Percentiles rank a stretch among this genome's conserved stretches.
These are phyloP conservation scores for Amoebophrya sp. DNA, from an alignment of 169 alveolate genomes.

Conservation along the genomic window DNA sequence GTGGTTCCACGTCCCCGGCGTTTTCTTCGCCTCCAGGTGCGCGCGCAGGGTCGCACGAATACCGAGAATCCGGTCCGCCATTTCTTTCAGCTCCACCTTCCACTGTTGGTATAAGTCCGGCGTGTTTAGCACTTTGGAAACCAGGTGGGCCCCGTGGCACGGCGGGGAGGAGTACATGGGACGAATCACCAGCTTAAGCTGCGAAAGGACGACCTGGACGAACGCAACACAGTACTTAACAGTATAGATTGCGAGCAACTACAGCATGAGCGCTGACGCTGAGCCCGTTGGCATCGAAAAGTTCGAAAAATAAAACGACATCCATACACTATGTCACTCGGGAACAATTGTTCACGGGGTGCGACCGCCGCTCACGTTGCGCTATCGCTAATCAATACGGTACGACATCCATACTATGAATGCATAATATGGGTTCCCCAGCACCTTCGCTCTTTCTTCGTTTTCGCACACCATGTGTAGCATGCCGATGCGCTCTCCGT, in stretches of 20 bases:
- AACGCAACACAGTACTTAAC: too few species aligned
- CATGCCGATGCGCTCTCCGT: slow-evolving; percentile 76
- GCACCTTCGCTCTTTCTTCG: background rate
- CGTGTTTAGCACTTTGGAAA: slow-evolving; percentile 45
- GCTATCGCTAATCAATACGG: too few species aligned
- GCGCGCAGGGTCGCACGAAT: slow-evolving; percentile 38
- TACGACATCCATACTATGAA: too few species aligned
- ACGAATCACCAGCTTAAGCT: slow-evolving; percentile 49
- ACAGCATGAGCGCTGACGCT: too few species aligned
- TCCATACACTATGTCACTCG: too few species aligned
- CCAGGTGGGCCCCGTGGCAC: slow-evolving; percentile 59
- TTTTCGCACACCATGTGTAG: slow-evolving; percentile 40
- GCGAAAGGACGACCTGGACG: slow-evolving; percentile 31
- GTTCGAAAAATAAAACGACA: too few species aligned
- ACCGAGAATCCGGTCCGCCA: slow-evolving; percentile 51
- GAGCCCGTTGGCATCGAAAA: too few species aligned
- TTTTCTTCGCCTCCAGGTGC: background rate
- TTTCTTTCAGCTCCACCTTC: slow-evolving; percentile 49
- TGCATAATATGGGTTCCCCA: too few species aligned
- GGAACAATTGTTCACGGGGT: too few species aligned
- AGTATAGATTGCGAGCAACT: too few species aligned
- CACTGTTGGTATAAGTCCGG: slow-evolving; percentile 48
- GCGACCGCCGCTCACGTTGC: too few species aligned
- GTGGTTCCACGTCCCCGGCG: slow-evolving; percentile 54
- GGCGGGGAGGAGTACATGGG: slow-evolving; percentile 62